These are phyloP conservation scores for Jaapia argillacea DNA, from an alignment of 768 basidiomycete species.

Conservation along the genomic window DNA sequence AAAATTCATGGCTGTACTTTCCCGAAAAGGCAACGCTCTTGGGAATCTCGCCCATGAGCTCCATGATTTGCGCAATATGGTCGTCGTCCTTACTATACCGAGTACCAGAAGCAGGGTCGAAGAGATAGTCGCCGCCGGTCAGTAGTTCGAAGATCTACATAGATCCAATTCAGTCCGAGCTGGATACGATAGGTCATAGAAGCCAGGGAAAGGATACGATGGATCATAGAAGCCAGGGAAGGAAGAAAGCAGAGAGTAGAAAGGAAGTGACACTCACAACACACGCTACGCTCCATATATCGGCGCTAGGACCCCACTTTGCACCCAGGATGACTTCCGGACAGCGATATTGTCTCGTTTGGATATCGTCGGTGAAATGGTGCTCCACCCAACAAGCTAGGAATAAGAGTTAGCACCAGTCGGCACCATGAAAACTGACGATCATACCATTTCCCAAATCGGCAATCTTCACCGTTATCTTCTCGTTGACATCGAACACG, in stretches of 20 bases:
- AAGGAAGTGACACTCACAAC: constrained; percentile 45
- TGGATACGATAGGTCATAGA: constrained; percentile 2
- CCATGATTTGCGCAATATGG: constrained; percentile 97
- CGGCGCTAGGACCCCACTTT: constrained; percentile 91
- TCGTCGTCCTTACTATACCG: constrained; percentile 96
- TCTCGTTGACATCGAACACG: constrained; percentile 30
- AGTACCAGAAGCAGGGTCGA: constrained; percentile 91
- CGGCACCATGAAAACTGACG: constrained; percentile 3
- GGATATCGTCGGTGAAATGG: constrained; percentile 98
- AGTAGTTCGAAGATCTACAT: constrained; percentile 86
- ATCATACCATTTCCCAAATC: constrained; percentile 88
- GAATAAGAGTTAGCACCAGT: constrained; percentile 1
- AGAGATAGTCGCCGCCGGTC: constrained; percentile 95
- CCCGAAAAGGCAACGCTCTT: constrained; percentile 76
- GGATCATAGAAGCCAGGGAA: constrained; percentile 1
- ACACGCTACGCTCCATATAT: constrained; percentile 95
- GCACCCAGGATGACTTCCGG: constrained; percentile 96
- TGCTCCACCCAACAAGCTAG: constrained; percentile 84
- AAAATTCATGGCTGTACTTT: constrained; percentile 91
- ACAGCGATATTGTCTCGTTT: constrained; percentile 94
- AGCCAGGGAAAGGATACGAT: too few species aligned
- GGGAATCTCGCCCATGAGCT: constrained; percentile 88
- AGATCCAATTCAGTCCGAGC: neutral
- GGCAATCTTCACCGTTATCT: constrained; percentile 97
- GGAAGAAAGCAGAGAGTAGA: neutral